Percentiles rank a stretch among this genome's conserved stretches.
Conservation (phyloP, 345 rosid species). For the Ceriops zippeliana region DNA sequence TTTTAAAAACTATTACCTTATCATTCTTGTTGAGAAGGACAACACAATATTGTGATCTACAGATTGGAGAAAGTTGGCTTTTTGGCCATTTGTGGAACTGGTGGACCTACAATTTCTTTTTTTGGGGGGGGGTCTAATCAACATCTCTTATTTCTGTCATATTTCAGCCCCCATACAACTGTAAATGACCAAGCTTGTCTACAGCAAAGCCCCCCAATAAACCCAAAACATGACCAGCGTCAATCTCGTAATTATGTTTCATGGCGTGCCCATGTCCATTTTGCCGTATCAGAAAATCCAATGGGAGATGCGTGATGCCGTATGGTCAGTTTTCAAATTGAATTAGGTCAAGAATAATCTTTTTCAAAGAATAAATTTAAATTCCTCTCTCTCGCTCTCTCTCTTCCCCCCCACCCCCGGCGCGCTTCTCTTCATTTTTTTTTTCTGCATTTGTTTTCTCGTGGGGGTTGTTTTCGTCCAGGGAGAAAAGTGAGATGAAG, state of each 20-base stretch:
- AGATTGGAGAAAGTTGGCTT: slow-evolving; percentile 43
- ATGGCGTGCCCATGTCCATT: slow-evolving; percentile 23
- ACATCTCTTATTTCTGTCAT: background rate
- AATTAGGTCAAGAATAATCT: slow-evolving; percentile 20
- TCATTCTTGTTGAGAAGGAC: no score
- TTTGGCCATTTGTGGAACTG: slow-evolving; percentile 43
- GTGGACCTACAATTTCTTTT: slow-evolving; percentile 43
- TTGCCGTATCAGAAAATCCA: slow-evolving; percentile 74
- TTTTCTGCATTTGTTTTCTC: background rate
- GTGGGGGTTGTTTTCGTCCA: background rate
- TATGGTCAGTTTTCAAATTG: slow-evolving; percentile 58
- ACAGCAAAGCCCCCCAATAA: no score
- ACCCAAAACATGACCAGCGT: slow-evolving; percentile 14
- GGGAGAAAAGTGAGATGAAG: background rate
- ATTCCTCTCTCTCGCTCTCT: background rate
- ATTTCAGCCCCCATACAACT: slow-evolving; percentile 26
- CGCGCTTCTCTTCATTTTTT: background rate
- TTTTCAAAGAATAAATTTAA: background rate
- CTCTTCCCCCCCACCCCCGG: no score
- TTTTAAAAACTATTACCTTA: background rate
- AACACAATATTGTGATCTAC: slow-evolving; percentile 14
- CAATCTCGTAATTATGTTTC: slow-evolving; percentile 34
- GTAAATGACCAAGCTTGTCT: background rate
- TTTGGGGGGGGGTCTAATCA: no score
- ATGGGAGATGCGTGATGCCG: slow-evolving; percentile 54